Conservation (phyloP, 208 protist genomes). For the Leishmania mexicana region DNA sequence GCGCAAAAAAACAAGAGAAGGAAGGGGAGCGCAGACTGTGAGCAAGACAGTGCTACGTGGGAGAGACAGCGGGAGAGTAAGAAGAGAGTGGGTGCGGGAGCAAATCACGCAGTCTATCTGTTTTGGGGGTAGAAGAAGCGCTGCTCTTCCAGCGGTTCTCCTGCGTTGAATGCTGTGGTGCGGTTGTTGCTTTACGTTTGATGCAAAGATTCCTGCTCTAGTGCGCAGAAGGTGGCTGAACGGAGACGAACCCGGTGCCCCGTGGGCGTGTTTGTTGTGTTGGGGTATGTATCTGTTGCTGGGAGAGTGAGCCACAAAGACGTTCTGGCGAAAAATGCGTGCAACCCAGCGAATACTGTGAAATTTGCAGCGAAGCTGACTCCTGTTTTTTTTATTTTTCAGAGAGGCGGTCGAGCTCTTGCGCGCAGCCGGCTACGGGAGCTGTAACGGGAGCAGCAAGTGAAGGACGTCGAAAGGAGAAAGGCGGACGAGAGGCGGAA, state of each 20-base stretch:
- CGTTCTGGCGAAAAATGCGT: background rate
- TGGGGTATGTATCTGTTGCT: background rate
- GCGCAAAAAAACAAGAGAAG: background rate
- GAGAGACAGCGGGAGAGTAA: background rate
- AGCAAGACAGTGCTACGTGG: too few relatives aligned
- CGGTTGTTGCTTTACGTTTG: background rate
- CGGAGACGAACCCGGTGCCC: background rate
- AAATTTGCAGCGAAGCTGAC: background rate
- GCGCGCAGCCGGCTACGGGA: background rate
- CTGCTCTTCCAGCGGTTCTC: slow-evolving; percentile 3
- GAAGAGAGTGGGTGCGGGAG: background rate
- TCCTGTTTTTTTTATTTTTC: background rate
- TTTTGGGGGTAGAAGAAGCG: background rate
- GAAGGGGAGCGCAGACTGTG: background rate
- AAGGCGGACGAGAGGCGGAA: background rate
- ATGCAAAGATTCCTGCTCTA: background rate
- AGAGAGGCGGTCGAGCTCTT: background rate
- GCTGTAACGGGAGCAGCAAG: background rate
- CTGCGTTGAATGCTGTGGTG: background rate
- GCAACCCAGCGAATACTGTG: background rate
- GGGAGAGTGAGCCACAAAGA: background rate
- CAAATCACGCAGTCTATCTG: background rate
- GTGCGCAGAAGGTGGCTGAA: background rate
- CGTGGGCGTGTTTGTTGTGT: background rate
- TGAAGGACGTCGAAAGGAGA: background rate